Percentiles rank a stretch among this genome's conserved stretches.
phyloP scores from a whole-genome alignment of 768 basidiomycete genomes.

The Hypholoma sublateritium region DNA sequence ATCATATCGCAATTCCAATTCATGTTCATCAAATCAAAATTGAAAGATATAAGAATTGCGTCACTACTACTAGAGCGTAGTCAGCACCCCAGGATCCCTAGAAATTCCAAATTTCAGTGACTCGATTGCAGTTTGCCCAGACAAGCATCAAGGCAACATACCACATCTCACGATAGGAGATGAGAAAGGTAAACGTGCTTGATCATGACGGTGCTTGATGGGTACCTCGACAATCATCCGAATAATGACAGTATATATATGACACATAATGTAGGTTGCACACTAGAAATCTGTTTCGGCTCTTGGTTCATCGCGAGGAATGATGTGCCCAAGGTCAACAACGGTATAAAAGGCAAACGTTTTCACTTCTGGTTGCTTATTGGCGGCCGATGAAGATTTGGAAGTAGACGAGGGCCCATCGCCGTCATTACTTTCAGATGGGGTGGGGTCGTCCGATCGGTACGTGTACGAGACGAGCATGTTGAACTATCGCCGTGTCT shows the following conservation, averaged over 20 bases:
- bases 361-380: constrained; percentile 62
- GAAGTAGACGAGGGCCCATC: constrained; percentile 34
- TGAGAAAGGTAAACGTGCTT: too few species aligned
- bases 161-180: too few species aligned
- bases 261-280: neutral
- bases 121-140: too few species aligned
- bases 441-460: constrained; percentile 80
- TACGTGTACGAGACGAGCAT: constrained; percentile 95
- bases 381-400: constrained; percentile 31
- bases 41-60: too few species aligned
- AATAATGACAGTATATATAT: neutral
- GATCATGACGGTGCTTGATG: too few species aligned
- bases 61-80: too few species aligned
- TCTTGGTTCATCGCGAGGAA: constrained; percentile 54
- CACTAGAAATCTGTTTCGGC: constrained; percentile 20
- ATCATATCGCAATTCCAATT: too few species aligned
- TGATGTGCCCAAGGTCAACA: constrained; percentile 74
- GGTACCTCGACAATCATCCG: too few species aligned
- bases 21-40: too few species aligned
- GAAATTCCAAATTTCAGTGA: too few species aligned
- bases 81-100: too few species aligned
- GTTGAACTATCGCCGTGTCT: constrained; percentile 63
- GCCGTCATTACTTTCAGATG: constrained; percentile 58
- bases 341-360: constrained; percentile 89
- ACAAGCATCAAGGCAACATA: too few species aligned